Conservation (phyloP, 176 grass and related monocot species). For the Triticum aestivum region IWGSC_CS_RefSeq_v2.1 NC_057800.1:1714385-1714884, state of each 20-base stretch:
- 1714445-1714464: not conserved
- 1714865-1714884: slow-evolving; percentile 69
- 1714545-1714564: slow-evolving; percentile 10
- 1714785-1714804: no score
- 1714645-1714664: slow-evolving; percentile 69
- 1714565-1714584: slow-evolving; percentile 37
- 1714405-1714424: not conserved
- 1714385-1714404: not conserved
- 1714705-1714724: slow-evolving; percentile 78
- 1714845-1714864: slow-evolving; percentile 42
- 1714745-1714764: no score
- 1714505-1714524: no score
- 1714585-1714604: slow-evolving; percentile 41
- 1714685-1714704: slow-evolving; percentile 51
- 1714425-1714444: not conserved
- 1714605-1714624: slow-evolving; percentile 47
- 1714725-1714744: slow-evolving; percentile 36
- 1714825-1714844: not conserved
- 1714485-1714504: not conserved
- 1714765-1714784: no score
- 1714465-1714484: not conserved
- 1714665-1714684: slow-evolving; percentile 78
- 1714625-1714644: slow-evolving; percentile 61
- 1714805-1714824: no score
- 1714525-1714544: not conserved